Evolutionary conservation across 2,329 filamentous ascomycete species (phyloP).

Genomic region (Daldinia sp.): DNA sequence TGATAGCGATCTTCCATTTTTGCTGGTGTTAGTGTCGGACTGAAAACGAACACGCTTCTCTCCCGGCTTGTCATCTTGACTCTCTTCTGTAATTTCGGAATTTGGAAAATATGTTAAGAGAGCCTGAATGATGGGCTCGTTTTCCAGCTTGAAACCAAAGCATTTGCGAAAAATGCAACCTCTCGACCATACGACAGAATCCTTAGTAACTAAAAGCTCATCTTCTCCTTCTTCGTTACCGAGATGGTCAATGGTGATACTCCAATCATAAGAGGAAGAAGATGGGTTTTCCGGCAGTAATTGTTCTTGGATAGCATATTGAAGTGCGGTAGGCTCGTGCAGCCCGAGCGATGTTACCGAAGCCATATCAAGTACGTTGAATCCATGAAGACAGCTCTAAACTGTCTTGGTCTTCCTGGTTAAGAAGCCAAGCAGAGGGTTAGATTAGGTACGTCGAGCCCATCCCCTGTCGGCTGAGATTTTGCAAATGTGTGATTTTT

Average conservation of each 20-base stretch:
- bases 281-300: conserved; percentile 75
- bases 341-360: conserved; percentile 89
- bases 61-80: conserved; percentile 4
- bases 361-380: conserved; percentile 69
- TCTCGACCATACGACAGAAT: conserved; percentile 87
- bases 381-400: conserved; percentile 37
- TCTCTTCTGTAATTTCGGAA: conserved; percentile 51
- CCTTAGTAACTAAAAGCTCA: conserved; percentile 78
- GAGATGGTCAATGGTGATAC: conserved; percentile 59
- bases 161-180: conserved; percentile 84
- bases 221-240: conserved; percentile 66
- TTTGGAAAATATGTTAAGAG: conserved; percentile 82
- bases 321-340: conserved; percentile 85
- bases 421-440: conserved; percentile 1
- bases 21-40: conserved; percentile 53
- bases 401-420: conserved; percentile 4
- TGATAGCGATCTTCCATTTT: conserved; percentile 50
- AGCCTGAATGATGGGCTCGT: conserved; percentile 85
- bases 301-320: conserved; percentile 82
- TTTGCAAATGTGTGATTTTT: conserved; percentile 1
- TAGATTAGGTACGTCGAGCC: not conserved
- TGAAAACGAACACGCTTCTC: conserved; percentile 33
- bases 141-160: conserved; percentile 86
- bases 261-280: conserved; percentile 77
- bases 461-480: not conserved